Evolutionary conservation across 1,284 basidiomycete species (phyloP).

Genomic region (Mycosarcoma mackinlayi): DNA sequence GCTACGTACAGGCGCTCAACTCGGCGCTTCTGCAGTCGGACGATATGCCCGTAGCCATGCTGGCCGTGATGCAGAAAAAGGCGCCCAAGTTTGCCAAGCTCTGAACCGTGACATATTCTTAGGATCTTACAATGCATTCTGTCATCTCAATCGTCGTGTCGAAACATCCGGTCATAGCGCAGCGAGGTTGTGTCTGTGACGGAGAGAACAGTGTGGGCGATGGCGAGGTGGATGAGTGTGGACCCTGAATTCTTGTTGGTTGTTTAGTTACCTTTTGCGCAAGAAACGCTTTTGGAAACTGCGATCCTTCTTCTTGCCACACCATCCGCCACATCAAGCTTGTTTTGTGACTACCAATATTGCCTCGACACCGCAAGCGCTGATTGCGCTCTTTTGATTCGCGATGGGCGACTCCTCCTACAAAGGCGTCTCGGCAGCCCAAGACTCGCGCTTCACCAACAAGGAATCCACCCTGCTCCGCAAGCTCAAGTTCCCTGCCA

Average conservation of each 20-base stretch:
- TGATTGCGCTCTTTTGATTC: background rate
- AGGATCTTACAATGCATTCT: background rate
- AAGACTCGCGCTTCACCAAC: constrained; percentile 82
- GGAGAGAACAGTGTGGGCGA: no score
- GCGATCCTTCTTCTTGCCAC: no score
- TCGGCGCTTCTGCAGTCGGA: constrained; percentile 77
- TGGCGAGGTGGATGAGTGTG: no score
- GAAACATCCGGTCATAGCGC: no score
- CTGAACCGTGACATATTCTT: background rate
- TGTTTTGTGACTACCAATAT: background rate
- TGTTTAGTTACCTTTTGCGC: no score
- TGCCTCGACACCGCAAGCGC: background rate
- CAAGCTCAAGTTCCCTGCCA: constrained; percentile 86
- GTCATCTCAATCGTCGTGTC: no score
- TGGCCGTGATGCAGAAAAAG: constrained; percentile 70
- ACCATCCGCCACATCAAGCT: background rate
- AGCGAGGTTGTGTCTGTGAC: no score
- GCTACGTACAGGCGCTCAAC: constrained; percentile 84
- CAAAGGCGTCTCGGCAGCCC: constrained; percentile 53
- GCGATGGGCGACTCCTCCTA: constrained; percentile 44
- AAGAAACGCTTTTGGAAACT: no score
- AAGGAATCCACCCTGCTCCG: constrained; percentile 90
- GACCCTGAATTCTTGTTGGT: no score
- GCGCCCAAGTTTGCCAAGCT: constrained; percentile 66
- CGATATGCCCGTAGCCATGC: constrained; percentile 72